Base-by-base conservation (phyloP, 2,329 filamentous ascomycete species). In the Fusarium kyushuense region DNA sequence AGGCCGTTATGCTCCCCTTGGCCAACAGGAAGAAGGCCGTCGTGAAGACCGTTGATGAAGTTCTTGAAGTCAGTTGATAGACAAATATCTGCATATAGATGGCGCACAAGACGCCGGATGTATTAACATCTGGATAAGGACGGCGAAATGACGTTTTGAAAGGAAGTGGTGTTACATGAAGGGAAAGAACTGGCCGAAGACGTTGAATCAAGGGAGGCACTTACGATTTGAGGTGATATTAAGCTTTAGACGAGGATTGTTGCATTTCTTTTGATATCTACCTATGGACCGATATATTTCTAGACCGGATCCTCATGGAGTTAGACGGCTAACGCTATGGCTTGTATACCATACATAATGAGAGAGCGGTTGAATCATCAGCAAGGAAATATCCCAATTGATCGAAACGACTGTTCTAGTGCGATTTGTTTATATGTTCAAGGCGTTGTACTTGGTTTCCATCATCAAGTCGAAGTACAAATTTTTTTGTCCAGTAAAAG, bases 1-100 rank as follows among this genome's bases (percentile, higher is more conserved):
- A 67, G 80, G 79, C n/a, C 78, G 78, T 36, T 82, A 82, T 71
- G 74, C 79, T 40, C 81, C 80, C 6, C 67, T 83, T 42, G 80
- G 79, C 21, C 81, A 83, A 59, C 76, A 78, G 53, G 80, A 82
- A 53, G 78, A 82, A n/a, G 72, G 64, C 32, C 70, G 66, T 43
- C 75, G 74, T 47, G 69, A 70, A 54, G 67, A 70, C 52, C 66
- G 71, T 46, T 71, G 64, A 76, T 67, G 63, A 56, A 47, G 54
- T 61, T 45, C 54, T 65, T 65, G 63, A 41, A 68, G 61, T 72
- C 69, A 51, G 59, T 70, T 54, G 61, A 72, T 74, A 75, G 67
- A 65, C 61, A 48, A 70, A 54, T 73, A 64, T 74, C 76, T 79
- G 77, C 78, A 79, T 80, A 80, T 80, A 81, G 77, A 81, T 73